Percentiles rank a stretch among this genome's conserved stretches.
phyloP scores from a whole-genome alignment of 2,329 filamentous ascomycete genomes.

The Pyrenophora tritici-repentis region DNA sequence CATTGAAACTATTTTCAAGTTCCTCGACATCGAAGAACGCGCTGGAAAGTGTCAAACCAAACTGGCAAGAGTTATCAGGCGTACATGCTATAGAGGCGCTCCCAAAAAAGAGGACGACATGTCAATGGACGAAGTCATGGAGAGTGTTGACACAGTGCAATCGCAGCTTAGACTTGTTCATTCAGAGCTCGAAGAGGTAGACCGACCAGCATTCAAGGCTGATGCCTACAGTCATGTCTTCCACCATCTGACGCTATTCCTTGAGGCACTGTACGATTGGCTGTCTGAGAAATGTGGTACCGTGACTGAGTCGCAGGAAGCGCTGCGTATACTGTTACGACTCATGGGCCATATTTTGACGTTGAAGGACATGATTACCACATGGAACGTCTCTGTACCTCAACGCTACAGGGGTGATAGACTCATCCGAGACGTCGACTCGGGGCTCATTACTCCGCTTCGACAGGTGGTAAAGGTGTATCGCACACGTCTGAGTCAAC shows the following conservation, averaged over 20 bases:
- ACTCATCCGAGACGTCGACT: constrained; percentile 30
- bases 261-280: constrained; percentile 26
- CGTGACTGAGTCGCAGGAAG: constrained; percentile 11
- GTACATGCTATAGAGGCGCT: constrained; percentile 12
- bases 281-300: constrained; percentile 11
- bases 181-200: background rate
- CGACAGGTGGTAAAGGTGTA: constrained; percentile 17
- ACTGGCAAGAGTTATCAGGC: constrained; percentile 16
- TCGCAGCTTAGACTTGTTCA: constrained; percentile 10
- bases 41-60: constrained; percentile 26
- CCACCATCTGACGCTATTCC: constrained; percentile 18
- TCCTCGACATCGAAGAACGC: constrained; percentile 22
- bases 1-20: constrained; percentile 29
- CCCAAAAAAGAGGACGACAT: constrained; percentile 9
- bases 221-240: constrained; percentile 39
- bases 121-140: constrained; percentile 13
- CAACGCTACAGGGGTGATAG: constrained; percentile 22
- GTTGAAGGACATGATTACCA: constrained; percentile 30
- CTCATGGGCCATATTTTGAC: constrained; percentile 24
- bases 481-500: constrained; percentile 1
- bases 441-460: constrained; percentile 34
- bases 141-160: constrained; percentile 11
- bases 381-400: constrained; percentile 27
- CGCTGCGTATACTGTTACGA: constrained; percentile 23
- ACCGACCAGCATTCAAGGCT: constrained; percentile 25